Evolutionary conservation across 495 filamentous ascomycete species (phyloP).

Genomic region (Recurvomyces mirabilis): DNA sequence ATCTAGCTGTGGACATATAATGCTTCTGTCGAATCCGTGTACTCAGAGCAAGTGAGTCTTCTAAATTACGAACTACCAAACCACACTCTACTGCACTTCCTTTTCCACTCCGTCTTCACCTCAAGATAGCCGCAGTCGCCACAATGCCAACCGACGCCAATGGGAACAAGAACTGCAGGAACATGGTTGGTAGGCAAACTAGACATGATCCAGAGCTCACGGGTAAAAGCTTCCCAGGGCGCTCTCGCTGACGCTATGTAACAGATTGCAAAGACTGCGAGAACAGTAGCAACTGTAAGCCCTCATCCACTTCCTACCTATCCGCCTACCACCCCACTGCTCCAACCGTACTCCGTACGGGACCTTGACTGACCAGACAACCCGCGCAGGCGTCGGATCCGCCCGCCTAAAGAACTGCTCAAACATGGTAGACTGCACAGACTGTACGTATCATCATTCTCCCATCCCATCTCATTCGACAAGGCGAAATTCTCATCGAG

Average conservation of each 20-base stretch:
- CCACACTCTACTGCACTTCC: too few species aligned
- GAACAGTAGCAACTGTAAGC: constrained; percentile 7
- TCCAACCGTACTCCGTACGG: background rate
- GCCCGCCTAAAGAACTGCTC: constrained; percentile 4
- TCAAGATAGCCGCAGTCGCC: too few species aligned
- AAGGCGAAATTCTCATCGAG: background rate
- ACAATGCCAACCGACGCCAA: constrained; percentile 8
- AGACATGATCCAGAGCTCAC: background rate
- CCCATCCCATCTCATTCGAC: background rate
- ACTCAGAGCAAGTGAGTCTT: too few species aligned
- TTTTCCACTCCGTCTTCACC: too few species aligned
- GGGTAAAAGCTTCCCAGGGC: background rate
- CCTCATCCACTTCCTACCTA: background rate
- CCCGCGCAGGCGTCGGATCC: constrained; percentile 5
- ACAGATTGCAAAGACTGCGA: constrained; percentile 11
- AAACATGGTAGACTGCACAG: constrained; percentile 12
- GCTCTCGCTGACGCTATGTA: background rate
- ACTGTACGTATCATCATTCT: background rate
- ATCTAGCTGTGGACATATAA: too few species aligned
- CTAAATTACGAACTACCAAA: too few species aligned
- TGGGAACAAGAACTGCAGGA: constrained; percentile 12
- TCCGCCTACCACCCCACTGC: too few species aligned
- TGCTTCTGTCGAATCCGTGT: too few species aligned
- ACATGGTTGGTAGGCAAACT: constrained; percentile 1
- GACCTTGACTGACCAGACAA: background rate